Base-by-base conservation (phyloP, 2,329 filamentous ascomycete species). In the Pseudohalonectria lignicola region DNA sequence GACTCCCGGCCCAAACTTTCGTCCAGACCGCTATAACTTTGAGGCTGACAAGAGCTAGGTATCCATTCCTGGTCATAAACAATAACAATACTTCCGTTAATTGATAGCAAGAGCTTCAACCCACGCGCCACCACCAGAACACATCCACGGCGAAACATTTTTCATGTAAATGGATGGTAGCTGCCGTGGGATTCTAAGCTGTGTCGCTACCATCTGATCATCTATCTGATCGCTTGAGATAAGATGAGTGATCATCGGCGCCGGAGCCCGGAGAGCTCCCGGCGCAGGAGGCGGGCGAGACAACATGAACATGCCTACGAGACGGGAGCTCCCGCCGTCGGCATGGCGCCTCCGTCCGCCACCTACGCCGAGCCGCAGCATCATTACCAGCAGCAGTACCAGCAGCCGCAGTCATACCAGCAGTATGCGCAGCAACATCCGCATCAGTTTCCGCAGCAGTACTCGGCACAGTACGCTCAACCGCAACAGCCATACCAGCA, bases 221-320 rank as follows among this genome's bases (percentile, higher is more conserved):
- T n/a, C n/a, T n/a, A n/a, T n/a, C n/a, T n/a, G n/a, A n/a, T n/a
- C n/a, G n/a, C n/a, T n/a, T n/a, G n/a, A n/a, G n/a, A n/a, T n/a
- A 26, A 26, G 23, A 26, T 26, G 23, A 26, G 23, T 26, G 23
- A 67, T 52, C 60, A 64, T 57, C 69, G 69, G 55, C 67, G 66
- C 51, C 66, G 70, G 61, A 74, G 70, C 59, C 68, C 67, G 40
- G 71, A 74, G 49, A 64, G 64, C 61, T 64, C 64, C 53, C 62
- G 67, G 53, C 67, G 70, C 54, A 67, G 69, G 61, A 60, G 60
- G n/a, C 38, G 42, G 15, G 43, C 41, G 56, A 62, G 60, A 51
- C 56, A 62, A 38, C 56, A 59, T 33, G 56, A 60, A 41, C 55
- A 60, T 48, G 63, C 62, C 38, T 55, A 55, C 53, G 62, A 63